These are phyloP conservation scores for Cryomyces minteri DNA, from an alignment of 495 filamentous ascomycete genomes.

Conservation along the genomic window DNA sequence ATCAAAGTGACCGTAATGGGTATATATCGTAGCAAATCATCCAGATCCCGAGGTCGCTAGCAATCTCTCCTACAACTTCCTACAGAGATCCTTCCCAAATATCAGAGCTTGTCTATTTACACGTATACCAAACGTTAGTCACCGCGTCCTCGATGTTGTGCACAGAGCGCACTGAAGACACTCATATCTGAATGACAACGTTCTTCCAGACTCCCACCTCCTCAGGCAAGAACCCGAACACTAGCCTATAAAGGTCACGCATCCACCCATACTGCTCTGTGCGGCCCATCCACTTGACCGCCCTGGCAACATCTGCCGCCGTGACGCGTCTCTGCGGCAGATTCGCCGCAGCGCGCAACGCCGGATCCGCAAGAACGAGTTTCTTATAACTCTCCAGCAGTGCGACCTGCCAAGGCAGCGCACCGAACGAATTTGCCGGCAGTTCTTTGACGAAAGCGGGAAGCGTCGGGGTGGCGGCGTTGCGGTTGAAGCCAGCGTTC, in stretches of 20 bases:
- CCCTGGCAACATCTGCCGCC: constrained; percentile 55
- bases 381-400: constrained; percentile 63
- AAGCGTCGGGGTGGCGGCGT: constrained; percentile 30
- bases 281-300: constrained; percentile 54
- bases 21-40: too few species aligned
- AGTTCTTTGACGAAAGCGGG: constrained; percentile 58
- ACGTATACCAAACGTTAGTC: too few species aligned
- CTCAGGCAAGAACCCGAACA: constrained; percentile 67
- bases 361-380: constrained; percentile 48
- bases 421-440: constrained; percentile 59
- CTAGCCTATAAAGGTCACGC: constrained; percentile 61
- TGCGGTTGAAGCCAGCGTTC: constrained; percentile 48
- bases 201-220: constrained; percentile 24
- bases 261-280: constrained; percentile 53
- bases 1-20: too few species aligned
- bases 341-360: constrained; percentile 34
- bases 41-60: too few species aligned
- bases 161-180: too few species aligned
- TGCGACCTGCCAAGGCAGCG: constrained; percentile 44
- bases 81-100: too few species aligned
- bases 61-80: too few species aligned
- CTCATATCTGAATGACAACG: too few species aligned
- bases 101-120: too few species aligned
- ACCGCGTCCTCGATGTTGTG: too few species aligned
- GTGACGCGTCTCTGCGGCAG: constrained; percentile 37